Percentiles rank a stretch among this genome's conserved stretches.
Evolutionary conservation across 352 stramenopile species (phyloP).

Genomic region (Phytophthora brassicae): DNA sequence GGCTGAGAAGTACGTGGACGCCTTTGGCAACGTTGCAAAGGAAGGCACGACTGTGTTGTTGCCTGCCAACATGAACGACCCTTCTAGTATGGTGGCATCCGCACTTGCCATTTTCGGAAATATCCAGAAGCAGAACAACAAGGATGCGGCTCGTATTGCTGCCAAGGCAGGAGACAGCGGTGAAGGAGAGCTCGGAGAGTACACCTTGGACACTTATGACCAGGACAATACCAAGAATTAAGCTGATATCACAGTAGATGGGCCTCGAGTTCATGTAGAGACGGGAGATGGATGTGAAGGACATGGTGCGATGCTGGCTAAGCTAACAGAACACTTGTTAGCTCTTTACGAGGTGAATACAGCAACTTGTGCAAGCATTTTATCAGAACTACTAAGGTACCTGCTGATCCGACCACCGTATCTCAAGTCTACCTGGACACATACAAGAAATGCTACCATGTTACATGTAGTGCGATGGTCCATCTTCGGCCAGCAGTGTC

Average conservation of each 20-base stretch:
- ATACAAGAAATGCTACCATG: too few relatives aligned
- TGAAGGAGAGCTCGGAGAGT: conserved; percentile 41
- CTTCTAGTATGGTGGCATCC: conserved; percentile 89
- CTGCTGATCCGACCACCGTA: neutral
- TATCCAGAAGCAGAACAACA: conserved; percentile 81
- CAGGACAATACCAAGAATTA: conserved; percentile 37
- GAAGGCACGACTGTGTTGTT: conserved; percentile 87
- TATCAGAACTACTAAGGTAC: neutral
- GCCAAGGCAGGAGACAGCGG: conserved; percentile 15
- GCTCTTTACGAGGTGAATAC: conserved; percentile 15
- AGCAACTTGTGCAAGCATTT: conserved; percentile 12
- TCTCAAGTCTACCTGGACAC: too few relatives aligned
- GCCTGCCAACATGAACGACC: conserved; percentile 79
- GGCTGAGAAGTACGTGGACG: conserved; percentile 91
- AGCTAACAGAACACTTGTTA: neutral
- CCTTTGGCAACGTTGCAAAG: conserved; percentile 91
- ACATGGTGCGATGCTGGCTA: neutral
- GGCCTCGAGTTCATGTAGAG: neutral
- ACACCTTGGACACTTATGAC: conserved; percentile 69
- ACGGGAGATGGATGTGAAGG: conserved; percentile 7
- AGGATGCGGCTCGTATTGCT: conserved; percentile 23
- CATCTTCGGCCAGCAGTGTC: too few relatives aligned
- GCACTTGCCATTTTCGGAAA: conserved; percentile 88
- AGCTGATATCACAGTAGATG: conserved; percentile 3
- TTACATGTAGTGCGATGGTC: too few relatives aligned